Percentiles rank a stretch among this genome's conserved stretches.
These are phyloP conservation scores for Colletotrichum sp. DNA, from an alignment of 2,329 filamentous ascomycete species.

Conservation along the genomic window DNA sequence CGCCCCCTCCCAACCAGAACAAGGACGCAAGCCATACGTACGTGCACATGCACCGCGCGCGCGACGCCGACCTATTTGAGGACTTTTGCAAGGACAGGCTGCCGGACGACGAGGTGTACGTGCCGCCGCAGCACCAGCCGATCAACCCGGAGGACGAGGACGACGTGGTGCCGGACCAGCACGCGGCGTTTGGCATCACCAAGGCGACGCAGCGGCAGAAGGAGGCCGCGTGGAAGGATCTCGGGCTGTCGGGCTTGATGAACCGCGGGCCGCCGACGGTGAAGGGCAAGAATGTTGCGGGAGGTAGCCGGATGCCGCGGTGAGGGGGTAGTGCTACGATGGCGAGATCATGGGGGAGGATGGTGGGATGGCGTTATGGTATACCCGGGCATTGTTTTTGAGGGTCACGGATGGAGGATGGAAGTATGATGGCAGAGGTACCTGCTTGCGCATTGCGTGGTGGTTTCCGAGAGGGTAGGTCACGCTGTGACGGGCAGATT, in stretches of 20 bases:
- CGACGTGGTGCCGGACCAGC: slow-evolving; percentile 86
- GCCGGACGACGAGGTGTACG: slow-evolving; percentile 80
- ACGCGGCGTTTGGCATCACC: slow-evolving; percentile 86
- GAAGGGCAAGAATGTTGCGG: slow-evolving; percentile 19
- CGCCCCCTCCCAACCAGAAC: slow-evolving; percentile 46
- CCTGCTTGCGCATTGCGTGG: too few relatives aligned
- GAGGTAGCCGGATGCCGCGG: slow-evolving; percentile 16
- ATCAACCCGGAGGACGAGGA: slow-evolving; percentile 89
- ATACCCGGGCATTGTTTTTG: slow-evolving; percentile 11
- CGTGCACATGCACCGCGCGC: slow-evolving; percentile 74
- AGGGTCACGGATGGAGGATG: background rate
- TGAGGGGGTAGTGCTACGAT: background rate
- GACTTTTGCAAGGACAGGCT: slow-evolving; percentile 73
- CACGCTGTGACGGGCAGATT: background rate
- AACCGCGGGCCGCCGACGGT: slow-evolving; percentile 55
- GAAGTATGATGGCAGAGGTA: background rate
- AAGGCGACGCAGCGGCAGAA: slow-evolving; percentile 75
- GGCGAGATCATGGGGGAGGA: background rate
- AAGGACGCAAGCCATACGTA: slow-evolving; percentile 80
- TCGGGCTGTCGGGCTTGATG: slow-evolving; percentile 76
- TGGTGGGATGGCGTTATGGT: slow-evolving; percentile 5
- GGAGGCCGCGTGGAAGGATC: slow-evolving; percentile 80
- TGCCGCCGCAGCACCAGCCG: slow-evolving; percentile 80
- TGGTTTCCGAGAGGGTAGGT: too few relatives aligned
- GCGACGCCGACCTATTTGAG: slow-evolving; percentile 81